Evolutionary conservation across 805 yeast species (phyloP).

Genomic region (Monosporozyma solicola): DNA sequence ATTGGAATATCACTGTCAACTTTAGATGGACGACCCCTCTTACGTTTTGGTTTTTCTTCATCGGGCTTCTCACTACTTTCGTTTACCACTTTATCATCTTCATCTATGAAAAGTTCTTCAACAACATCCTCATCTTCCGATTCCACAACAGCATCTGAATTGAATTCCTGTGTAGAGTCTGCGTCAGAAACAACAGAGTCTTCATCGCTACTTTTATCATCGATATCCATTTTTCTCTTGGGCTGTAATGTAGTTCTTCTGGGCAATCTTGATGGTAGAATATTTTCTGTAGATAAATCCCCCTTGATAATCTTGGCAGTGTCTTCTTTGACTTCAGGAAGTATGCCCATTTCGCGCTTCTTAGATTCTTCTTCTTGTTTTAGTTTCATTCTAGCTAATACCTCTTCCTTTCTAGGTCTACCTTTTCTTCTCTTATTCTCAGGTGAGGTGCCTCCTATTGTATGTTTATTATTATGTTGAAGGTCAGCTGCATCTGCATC

Average conservation of each 20-base stretch:
- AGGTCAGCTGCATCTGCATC: neutral
- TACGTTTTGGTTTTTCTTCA: slow-evolving; percentile 5
- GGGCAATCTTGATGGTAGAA: slow-evolving; percentile 2
- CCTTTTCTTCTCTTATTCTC: slow-evolving; percentile 4
- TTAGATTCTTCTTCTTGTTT: neutral
- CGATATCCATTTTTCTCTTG: neutral
- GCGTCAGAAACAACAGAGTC: neutral
- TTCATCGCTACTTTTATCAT: neutral
- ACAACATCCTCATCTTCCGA: slow-evolving; percentile 10
- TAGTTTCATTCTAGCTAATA: neutral
- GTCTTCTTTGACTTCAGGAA: neutral
- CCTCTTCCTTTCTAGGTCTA: slow-evolving; percentile 8
- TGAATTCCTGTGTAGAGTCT: neutral
- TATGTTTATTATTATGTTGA: neutral
- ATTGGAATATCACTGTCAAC: neutral
- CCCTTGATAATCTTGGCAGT: neutral
- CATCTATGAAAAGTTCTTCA: slow-evolving; percentile 23
- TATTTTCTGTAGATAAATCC: slow-evolving; percentile 3
- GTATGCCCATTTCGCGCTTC: neutral
- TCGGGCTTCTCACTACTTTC: neutral
- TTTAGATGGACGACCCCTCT: neutral
- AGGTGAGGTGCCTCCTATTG: neutral
- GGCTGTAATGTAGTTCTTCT: neutral
- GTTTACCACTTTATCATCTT: slow-evolving; percentile 17
- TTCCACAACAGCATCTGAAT: neutral